Evolutionary conservation across 352 stramenopile species (phyloP), one percentile per base, ranked within the genome.

Genomic region (Pythium myriotylum): DNA sequence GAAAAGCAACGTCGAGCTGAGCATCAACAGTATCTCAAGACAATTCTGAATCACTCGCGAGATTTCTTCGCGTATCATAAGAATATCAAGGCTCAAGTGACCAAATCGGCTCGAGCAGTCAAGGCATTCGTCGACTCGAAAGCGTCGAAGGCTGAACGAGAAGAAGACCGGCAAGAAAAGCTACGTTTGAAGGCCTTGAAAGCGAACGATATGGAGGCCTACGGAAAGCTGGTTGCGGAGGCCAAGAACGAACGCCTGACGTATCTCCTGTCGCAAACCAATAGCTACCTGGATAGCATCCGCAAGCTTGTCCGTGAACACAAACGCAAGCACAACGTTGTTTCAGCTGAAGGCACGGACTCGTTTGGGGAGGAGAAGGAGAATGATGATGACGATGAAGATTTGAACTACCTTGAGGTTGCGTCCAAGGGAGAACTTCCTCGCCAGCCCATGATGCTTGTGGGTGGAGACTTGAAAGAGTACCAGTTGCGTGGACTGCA

Each of bases 401-500:
- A 95, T 29, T 51, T 94, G 17, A 92, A 95, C 60, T 93, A 94
- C 54, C 67, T 95, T 13, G 84, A 91, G 52, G 81, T 94, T 42
- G 87, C 87, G 12, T 88, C 81, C 4, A 93, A 93, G 72, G 84
- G 85, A 4, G 85, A 95, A 54, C 62, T 94, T 26, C 85, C 87
- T 27, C 81, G 87, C 9, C 97, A 99, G 81, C 97, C 97, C 0
- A 84, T 88, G 59, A 98, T 96, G 84, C 97, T 99, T 24, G 95
- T 98, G 47, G 95, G 95, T 67, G 97, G 97, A 5, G 88, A 93
- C 48, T 68, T 99, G 55, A 98, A 99, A 57, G 86, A 97, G 50
- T 99, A 99, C 69, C 98, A 99, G 76, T 57, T 99, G 43, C 96
- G 98, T 55, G 97, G 97, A 19, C 74, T 99, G 42, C 98, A 99